Conservation (phyloP, 2,329 filamentous ascomycete genomes). For the Teratosphaeria zuluensis region DNA sequence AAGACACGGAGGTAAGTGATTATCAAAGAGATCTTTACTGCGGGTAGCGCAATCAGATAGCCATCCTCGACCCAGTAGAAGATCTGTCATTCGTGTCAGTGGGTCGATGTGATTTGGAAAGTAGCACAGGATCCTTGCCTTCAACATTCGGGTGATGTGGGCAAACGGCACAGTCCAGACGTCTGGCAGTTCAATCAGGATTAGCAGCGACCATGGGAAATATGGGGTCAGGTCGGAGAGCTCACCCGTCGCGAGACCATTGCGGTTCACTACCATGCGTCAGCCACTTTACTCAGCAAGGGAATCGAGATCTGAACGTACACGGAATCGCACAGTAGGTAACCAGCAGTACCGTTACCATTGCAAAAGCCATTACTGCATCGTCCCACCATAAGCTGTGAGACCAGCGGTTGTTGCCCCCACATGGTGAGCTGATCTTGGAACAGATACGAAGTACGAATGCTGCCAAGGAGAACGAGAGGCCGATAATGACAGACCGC, state of each 20-base stretch:
- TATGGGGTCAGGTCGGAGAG: background rate
- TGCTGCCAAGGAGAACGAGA: slow-evolving; percentile 6
- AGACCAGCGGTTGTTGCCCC: background rate
- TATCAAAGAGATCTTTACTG: slow-evolving; percentile 27
- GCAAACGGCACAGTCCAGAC: slow-evolving; percentile 13
- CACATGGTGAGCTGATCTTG: slow-evolving; percentile 4
- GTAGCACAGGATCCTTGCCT: background rate
- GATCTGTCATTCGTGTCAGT: background rate
- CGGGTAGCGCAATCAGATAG: slow-evolving; percentile 7
- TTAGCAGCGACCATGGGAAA: background rate
- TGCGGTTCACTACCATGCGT: background rate
- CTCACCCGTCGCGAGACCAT: background rate
- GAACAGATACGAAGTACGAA: slow-evolving; percentile 8
- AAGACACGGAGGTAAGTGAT: slow-evolving; percentile 28
- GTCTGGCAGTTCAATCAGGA: slow-evolving; percentile 6
- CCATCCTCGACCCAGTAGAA: slow-evolving; percentile 8
- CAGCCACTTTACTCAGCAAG: background rate
- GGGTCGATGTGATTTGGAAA: background rate
- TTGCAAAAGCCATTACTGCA: slow-evolving; percentile 4
- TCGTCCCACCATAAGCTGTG: slow-evolving; percentile 6
- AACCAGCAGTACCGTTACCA: slow-evolving; percentile 4
- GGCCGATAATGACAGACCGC: slow-evolving; percentile 7
- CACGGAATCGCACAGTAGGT: background rate
- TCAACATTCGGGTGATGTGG: slow-evolving; percentile 10
- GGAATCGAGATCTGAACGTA: background rate